A percentile compares a stretch with the other conserved stretches of the same genome.
Evolutionary conservation across 2,329 filamentous ascomycete genomes (phyloP).

Genomic region (Aspergillus cejpii): DNA sequence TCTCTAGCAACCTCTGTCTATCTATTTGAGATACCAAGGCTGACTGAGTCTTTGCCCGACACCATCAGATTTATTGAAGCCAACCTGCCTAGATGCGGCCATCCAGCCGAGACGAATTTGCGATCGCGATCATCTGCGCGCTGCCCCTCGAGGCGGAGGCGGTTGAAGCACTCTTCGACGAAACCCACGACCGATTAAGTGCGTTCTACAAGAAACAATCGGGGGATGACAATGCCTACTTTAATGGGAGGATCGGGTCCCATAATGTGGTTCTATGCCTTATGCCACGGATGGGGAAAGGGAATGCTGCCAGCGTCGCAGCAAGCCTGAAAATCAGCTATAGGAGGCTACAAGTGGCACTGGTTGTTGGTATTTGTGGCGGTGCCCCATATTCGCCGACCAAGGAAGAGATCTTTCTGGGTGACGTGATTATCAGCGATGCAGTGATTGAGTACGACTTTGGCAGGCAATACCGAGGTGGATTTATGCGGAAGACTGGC

Average conservation of each 20-base stretch:
- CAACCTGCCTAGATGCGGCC: too few species aligned
- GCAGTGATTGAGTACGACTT: constrained; percentile 25
- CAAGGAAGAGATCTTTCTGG: constrained; percentile 20
- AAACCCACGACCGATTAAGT: constrained; percentile 1
- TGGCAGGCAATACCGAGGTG: constrained; percentile 20
- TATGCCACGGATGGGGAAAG: constrained; percentile 9
- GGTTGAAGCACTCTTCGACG: constrained; percentile 2
- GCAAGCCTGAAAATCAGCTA: constrained; percentile 4
- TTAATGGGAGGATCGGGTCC: constrained; percentile 5
- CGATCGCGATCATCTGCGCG: constrained; percentile 1
- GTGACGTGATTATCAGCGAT: constrained; percentile 27
- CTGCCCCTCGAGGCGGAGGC: too few species aligned
- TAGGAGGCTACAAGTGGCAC: background rate
- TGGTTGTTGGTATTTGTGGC: constrained; percentile 7
- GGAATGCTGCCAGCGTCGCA: constrained; percentile 3
- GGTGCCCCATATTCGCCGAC: constrained; percentile 3
- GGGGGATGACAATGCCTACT: constrained; percentile 6
- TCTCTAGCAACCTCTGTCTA: too few species aligned
- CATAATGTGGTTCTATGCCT: constrained; percentile 8
- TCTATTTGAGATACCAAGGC: too few species aligned
- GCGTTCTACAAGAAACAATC: background rate
- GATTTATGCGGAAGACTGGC: constrained; percentile 13
- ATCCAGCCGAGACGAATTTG: constrained; percentile 2
- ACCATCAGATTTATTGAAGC: too few species aligned
- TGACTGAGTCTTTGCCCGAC: too few species aligned